Evolutionary conservation across 306 rosid genomes (phyloP).

Genomic region (Fagus crenata): DNA sequence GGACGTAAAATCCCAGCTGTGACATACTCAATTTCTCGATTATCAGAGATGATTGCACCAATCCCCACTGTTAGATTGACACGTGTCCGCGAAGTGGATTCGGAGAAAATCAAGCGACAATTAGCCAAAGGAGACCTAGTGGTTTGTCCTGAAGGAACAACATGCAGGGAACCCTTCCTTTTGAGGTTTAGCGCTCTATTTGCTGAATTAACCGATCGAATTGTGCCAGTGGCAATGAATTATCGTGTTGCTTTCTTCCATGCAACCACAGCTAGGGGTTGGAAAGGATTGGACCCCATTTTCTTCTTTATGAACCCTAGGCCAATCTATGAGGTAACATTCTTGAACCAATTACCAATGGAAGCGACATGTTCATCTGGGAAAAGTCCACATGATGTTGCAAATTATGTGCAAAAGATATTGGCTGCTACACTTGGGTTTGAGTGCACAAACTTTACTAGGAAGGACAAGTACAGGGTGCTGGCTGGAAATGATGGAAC

Average conservation of each 20-base stretch:
- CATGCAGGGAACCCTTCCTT: constrained; percentile 94
- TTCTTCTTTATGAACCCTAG: constrained; percentile 96
- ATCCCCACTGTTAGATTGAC: constrained; percentile 81
- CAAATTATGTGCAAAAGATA: constrained; percentile 86
- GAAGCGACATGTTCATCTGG: constrained; percentile 91
- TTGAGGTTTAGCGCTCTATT: constrained; percentile 74
- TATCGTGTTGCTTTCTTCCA: constrained; percentile 91
- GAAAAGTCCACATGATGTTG: constrained; percentile 86
- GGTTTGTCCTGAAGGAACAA: constrained; percentile 96
- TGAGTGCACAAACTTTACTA: constrained; percentile 83
- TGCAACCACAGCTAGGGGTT: constrained; percentile 90
- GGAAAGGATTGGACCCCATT: constrained; percentile 80
- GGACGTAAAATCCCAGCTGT: constrained; percentile 72
- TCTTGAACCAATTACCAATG: constrained; percentile 77
- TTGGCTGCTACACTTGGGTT: constrained; percentile 84
- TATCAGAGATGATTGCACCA: constrained; percentile 79
- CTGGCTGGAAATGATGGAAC: constrained; percentile 92
- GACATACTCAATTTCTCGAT: constrained; percentile 81
- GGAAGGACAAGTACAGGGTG: constrained; percentile 83
- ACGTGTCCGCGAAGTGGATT: constrained; percentile 60
- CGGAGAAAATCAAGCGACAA: constrained; percentile 58
- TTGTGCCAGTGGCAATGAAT: constrained; percentile 98
- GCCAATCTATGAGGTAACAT: constrained; percentile 86
- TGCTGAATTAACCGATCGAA: constrained; percentile 79
- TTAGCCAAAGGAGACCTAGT: constrained; percentile 69